These are phyloP conservation scores for Pythium vanterpoolii DNA, from an alignment of 352 stramenopile species.

Conservation along the genomic window DNA sequence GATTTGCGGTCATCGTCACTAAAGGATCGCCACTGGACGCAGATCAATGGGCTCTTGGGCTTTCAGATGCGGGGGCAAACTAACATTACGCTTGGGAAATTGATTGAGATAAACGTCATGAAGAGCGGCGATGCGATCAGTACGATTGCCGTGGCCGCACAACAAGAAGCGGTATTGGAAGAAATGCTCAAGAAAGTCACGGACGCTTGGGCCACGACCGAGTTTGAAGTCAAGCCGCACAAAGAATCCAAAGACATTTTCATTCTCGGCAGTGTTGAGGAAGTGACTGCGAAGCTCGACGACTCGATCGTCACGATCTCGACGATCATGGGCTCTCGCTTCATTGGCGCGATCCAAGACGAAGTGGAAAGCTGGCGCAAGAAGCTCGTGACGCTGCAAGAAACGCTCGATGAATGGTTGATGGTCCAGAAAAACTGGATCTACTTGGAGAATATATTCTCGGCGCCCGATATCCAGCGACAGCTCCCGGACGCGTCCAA, in stretches of 20 bases:
- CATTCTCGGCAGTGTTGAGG: constrained; percentile 89
- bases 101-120: constrained; percentile 89
- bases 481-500: constrained; percentile 90
- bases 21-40: constrained; percentile 94
- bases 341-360: constrained; percentile 88
- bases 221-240: constrained; percentile 92
- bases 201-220: constrained; percentile 80
- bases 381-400: constrained; percentile 79
- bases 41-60: constrained; percentile 84
- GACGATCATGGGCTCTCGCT: constrained; percentile 90
- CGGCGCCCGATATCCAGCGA: constrained; percentile 87
- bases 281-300: constrained; percentile 88
- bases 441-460: constrained; percentile 88
- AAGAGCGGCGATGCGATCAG: constrained; percentile 86
- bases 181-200: constrained; percentile 94
- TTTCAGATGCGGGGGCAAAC: constrained; percentile 86
- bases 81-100: constrained; percentile 75
- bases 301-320: constrained; percentile 93
- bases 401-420: constrained; percentile 87
- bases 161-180: constrained; percentile 90
- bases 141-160: constrained; percentile 76
- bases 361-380: constrained; percentile 89
- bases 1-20: constrained; percentile 90
- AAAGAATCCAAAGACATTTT: constrained; percentile 94
- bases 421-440: constrained; percentile 89